Evolutionary conservation across 2,329 filamentous ascomycete genomes (phyloP).

Genomic region (Diplodia mutila): DNA sequence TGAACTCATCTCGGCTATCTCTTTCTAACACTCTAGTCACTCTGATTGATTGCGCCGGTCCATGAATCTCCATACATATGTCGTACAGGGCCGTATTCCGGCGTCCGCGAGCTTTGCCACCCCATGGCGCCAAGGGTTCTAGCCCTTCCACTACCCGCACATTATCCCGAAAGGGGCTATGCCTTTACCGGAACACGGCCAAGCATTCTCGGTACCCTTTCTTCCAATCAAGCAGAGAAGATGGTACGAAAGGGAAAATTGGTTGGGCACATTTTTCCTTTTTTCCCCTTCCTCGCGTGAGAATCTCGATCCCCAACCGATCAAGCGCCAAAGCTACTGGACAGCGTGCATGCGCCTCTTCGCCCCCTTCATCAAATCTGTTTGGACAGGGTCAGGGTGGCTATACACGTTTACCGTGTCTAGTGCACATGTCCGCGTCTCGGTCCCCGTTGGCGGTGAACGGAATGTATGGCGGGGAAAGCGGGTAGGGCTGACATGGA

Average conservation of each 20-base stretch:
- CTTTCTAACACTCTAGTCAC: neutral
- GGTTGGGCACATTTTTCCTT: neutral
- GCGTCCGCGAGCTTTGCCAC: slow-evolving; percentile 1
- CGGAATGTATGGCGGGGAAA: neutral
- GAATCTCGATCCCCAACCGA: neutral
- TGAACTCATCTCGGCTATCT: neutral
- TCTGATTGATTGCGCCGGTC: neutral
- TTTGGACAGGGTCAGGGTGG: neutral
- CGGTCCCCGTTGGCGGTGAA: slow-evolving; percentile 1
- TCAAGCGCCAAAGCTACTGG: neutral
- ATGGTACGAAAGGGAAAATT: neutral
- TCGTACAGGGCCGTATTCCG: neutral
- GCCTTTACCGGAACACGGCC: neutral
- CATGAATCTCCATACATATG: neutral
- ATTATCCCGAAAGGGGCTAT: neutral
- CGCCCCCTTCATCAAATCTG: neutral
- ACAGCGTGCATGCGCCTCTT: neutral
- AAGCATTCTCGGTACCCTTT: neutral
- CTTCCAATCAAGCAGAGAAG: neutral
- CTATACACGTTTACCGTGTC: neutral
- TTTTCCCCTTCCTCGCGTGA: neutral
- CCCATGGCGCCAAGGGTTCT: neutral
- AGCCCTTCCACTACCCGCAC: neutral
- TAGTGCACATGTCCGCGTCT: neutral
- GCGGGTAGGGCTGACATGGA: slow-evolving; percentile 11